Conservation (phyloP, 345 rosid species). For the Lagerstroemia speciosa region DNA sequence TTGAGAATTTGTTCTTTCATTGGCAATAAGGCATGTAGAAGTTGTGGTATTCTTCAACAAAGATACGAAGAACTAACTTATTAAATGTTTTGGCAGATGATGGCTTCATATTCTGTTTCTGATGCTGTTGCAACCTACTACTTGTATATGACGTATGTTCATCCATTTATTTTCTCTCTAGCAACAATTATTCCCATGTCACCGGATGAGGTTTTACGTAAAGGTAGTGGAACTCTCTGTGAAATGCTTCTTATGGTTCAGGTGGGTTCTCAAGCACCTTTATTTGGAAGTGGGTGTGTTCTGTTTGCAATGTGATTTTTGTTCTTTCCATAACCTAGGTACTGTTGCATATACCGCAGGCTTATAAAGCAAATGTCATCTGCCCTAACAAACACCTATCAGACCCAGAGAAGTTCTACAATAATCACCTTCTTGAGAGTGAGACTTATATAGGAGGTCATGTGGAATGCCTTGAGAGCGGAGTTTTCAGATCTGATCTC, state of each 20-base stretch:
- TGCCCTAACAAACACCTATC: slow-evolving; percentile 98
- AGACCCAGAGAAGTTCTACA: slow-evolving; percentile 75
- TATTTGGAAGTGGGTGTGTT: background rate
- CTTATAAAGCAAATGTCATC: slow-evolving; percentile 82
- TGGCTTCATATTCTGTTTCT: slow-evolving; percentile 99
- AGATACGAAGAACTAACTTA: slow-evolving; percentile 1
- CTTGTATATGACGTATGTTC: slow-evolving; percentile 95
- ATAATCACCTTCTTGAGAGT: slow-evolving; percentile 81
- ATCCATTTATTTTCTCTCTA: slow-evolving; percentile 94
- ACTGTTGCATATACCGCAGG: slow-evolving; percentile 34
- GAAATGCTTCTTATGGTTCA: slow-evolving; percentile 99
- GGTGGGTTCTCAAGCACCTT: slow-evolving; percentile 35
- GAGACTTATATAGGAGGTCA: slow-evolving; percentile 98
- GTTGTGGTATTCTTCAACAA: background rate
- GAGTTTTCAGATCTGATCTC: slow-evolving; percentile 94
- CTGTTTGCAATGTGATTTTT: background rate
- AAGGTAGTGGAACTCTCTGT: slow-evolving; percentile 99
- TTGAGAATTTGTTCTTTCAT: background rate
- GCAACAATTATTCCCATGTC: slow-evolving; percentile 97
- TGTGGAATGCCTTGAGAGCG: slow-evolving; percentile 99
- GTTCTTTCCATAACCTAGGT: background rate
- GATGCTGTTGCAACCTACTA: slow-evolving; percentile 96
- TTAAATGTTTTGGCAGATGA: slow-evolving; percentile 52
- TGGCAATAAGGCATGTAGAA: slow-evolving; percentile 7
- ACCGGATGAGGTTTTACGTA: slow-evolving; percentile 97